phyloP scores from a whole-genome alignment of 1,284 basidiomycete species.

The Marasmius fiardii region DNA sequence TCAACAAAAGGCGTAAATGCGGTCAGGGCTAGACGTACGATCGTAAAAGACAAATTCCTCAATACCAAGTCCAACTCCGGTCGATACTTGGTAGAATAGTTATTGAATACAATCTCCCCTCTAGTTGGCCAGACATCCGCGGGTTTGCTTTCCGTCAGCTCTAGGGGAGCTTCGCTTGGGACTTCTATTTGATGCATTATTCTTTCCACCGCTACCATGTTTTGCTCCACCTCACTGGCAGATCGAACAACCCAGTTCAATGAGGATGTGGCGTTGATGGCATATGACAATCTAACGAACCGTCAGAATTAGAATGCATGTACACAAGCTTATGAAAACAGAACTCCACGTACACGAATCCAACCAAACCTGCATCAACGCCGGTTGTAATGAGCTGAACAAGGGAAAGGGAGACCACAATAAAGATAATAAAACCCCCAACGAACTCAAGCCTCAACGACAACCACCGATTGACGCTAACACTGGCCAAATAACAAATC shows the following conservation, averaged over 20 bases:
- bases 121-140: constrained; percentile 68
- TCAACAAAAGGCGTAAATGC: too few relatives aligned
- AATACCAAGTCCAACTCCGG: constrained; percentile 78
- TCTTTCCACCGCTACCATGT: constrained; percentile 86
- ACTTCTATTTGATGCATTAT: constrained; percentile 76
- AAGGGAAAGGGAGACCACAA: constrained; percentile 71
- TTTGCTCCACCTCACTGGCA: constrained; percentile 91
- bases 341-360: constrained; percentile 76
- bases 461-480: constrained; percentile 79
- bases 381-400: constrained; percentile 65
- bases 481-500: constrained; percentile 73
- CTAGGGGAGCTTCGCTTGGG: constrained; percentile 73
- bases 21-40: too few relatives aligned
- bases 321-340: neutral
- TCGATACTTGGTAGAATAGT: constrained; percentile 83
- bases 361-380: constrained; percentile 88
- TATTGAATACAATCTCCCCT: constrained; percentile 78
- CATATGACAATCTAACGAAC: constrained; percentile 10
- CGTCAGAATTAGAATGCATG: too few relatives aligned
- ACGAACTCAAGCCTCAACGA: constrained; percentile 81
- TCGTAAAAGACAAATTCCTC: constrained; percentile 66
- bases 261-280: constrained; percentile 1
- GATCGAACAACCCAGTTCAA: constrained; percentile 90
- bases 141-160: constrained; percentile 65
- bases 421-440: constrained; percentile 79